phyloP scores from a whole-genome alignment of 148 eudicot species.

The Rhododendron molle region DNA sequence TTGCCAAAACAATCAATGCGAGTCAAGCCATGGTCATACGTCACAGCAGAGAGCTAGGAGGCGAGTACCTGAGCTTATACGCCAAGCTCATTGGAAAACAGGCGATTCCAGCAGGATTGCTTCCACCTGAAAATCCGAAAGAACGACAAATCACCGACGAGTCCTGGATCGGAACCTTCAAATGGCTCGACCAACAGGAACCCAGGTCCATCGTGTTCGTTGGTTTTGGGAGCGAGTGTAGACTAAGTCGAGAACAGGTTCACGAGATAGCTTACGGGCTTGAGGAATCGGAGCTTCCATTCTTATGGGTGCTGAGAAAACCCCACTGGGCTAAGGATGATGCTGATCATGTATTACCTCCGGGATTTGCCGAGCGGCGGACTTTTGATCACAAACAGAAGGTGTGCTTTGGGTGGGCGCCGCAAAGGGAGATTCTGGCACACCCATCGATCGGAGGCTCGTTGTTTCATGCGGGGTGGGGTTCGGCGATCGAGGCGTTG shows the following conservation, averaged over 20 bases:
- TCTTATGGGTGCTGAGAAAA: constrained; percentile 14
- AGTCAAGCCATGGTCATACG: constrained; percentile 8
- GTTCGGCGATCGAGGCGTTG: constrained; percentile 17
- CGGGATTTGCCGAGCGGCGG: background rate
- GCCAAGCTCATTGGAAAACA: background rate
- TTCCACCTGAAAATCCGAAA: constrained; percentile 9
- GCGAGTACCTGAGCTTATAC: constrained; percentile 6
- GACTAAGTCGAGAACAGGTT: constrained; percentile 11
- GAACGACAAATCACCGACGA: background rate
- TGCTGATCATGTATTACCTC: constrained; percentile 10
- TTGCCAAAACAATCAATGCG: constrained; percentile 1
- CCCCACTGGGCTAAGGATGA: constrained; percentile 14
- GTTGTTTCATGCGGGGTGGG: constrained; percentile 29
- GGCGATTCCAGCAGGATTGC: constrained; percentile 17
- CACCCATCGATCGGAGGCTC: constrained; percentile 26
- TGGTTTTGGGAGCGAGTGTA: constrained; percentile 25
- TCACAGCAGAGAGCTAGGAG: constrained; percentile 16
- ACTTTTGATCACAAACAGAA: constrained; percentile 10
- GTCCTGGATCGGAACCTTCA: constrained; percentile 11
- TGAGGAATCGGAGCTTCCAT: constrained; percentile 15
- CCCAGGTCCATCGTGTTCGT: constrained; percentile 17
- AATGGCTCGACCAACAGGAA: constrained; percentile 21
- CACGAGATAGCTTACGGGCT: constrained; percentile 18
- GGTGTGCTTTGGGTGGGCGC: constrained; percentile 29
- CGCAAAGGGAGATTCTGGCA: constrained; percentile 24